Evolutionary conservation across 345 rosid species (phyloP), one percentile per base, ranked within the genome.

Genomic region (Luvunga scandens): DNA sequence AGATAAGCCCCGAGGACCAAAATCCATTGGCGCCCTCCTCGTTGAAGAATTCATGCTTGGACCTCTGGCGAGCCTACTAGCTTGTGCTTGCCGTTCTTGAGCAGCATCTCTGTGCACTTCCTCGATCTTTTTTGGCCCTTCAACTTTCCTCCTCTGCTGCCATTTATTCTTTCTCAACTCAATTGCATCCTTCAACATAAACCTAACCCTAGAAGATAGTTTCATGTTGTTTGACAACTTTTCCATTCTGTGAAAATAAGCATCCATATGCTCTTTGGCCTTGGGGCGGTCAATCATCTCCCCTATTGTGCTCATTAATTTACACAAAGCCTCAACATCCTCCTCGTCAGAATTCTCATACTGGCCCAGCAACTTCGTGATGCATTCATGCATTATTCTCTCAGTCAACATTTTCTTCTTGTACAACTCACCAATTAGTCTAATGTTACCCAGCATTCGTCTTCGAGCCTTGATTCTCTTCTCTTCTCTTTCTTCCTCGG

Each of bases 71-170:
- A 86, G 87, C 91, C 98, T 88, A 78, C 88, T 80, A 28, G 87
- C 66, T 72, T 92, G 98, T 53, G 91, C 87, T 66, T 92, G 97
- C 65, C 98, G 91, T 82, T 97, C 99, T 86, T 97, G 98, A 72
- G 94, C 98, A 80, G 98, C 98, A 87, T 94, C 99, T 84, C 98
- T 87, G 84, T 94, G 99, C 75, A 97, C 98, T 79, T 97, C 99
- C 62, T 97, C 98, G 16, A 96, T 93, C 90, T 96, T 94, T 81
- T 96, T 96, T 3, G 99, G 99, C 65, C 99, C 99, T 69, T 94
- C 99, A n/a, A 94, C 98, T 87, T 97, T 97, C 85, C 97, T 90
- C 88, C 99, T 89, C 78, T 97, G 96, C 85, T 93, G 98, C 98
- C 99, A 93, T 77, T 91, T 97, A 78, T 93, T 94, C 87, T 80